These are phyloP conservation scores for Liquidambar formosana DNA, from an alignment of 164 flowering plant species.

Conservation along the genomic window DNA sequence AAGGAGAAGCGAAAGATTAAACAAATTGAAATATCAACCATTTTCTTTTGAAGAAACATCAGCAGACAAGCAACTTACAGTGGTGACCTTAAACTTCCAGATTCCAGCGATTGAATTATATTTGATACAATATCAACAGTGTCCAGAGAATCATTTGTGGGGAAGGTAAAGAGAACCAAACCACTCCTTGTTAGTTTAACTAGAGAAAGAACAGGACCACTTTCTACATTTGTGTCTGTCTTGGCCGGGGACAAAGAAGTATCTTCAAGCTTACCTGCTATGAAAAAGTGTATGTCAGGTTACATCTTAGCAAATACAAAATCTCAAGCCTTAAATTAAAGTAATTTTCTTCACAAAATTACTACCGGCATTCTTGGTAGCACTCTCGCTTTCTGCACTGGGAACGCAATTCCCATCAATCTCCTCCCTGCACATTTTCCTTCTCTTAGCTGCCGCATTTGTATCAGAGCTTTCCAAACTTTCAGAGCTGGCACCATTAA, in stretches of 20 bases:
- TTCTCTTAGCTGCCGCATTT: conserved; percentile 39
- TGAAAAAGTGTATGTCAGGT: conserved; percentile 1
- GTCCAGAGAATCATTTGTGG: conserved; percentile 29
- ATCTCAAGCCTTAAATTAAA: neutral
- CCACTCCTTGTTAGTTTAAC: conserved; percentile 90
- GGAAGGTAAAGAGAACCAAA: conserved; percentile 68
- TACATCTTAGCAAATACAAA: neutral
- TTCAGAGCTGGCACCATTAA: conserved; percentile 18
- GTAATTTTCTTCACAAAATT: neutral
- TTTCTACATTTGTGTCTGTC: conserved; percentile 21
- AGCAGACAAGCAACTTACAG: conserved; percentile 44
- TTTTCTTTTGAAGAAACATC: no score
- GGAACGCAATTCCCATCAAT: conserved; percentile 15
- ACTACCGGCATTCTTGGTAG: conserved; percentile 21
- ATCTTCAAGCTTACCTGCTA: conserved; percentile 34
- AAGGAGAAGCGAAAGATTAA: no score
- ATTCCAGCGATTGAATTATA: conserved; percentile 46
- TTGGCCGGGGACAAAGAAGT: conserved; percentile 11
- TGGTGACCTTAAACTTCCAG: conserved; percentile 51
- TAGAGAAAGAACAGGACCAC: conserved; percentile 47
- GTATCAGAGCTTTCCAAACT: conserved; percentile 25
- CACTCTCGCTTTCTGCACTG: conserved; percentile 13
- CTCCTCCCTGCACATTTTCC: conserved; percentile 41
- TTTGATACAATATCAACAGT: conserved; percentile 49
- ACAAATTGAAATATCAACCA: no score